Evolutionary conservation across 768 basidiomycete species (phyloP), one percentile per base, ranked within the genome.

Genomic region (Trichaptum fuscoviolaceum): DNA sequence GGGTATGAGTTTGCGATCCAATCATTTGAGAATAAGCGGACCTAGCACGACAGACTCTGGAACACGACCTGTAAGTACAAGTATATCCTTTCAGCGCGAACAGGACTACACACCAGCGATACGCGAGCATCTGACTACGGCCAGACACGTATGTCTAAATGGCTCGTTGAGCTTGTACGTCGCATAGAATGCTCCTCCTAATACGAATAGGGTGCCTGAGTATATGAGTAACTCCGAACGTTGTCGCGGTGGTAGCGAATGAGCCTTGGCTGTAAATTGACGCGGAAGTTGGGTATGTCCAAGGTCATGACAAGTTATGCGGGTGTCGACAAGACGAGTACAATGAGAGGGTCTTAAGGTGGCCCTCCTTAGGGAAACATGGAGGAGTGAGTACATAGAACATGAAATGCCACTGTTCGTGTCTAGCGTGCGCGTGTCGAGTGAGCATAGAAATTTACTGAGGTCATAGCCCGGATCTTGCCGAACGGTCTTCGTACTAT

Each of bases 71-170:
- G 8, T 30, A 30, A 42, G 61, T 42, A 9, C 12, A 61, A 6
- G 57, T 36, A 63, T 26, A n/a, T 18, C 36, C 15, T 34, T 25
- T 1, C 52, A n/a, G 23, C 30, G 75, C 69, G 63, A 73, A 24
- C 12, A 76, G 69, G 64, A 74, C 69, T 18, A 81, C 77, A 77
- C 77, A 83, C 85, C 79, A 64, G 90, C 94, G 64, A 97, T 84
- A 63, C 92, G 84, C 2, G 89, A 89, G 74, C 95, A 96, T 66
- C 96, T 85, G 58, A 87, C 79, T 25, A 84, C 78, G 12, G 96
- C 95, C 63, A 96, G 81, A 7, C 84, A 75, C 1, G 85, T 79
- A 76, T 96, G 90, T 58, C 93, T 83, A 72, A 93, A 87, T 1
- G 93, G 87, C 65, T 90, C 83, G 67, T 81, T 84, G 35, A 85